Percentiles rank a stretch among this genome's conserved stretches.
These are phyloP conservation scores for Thuidium tamariscinum DNA, from an alignment of 225 moss, liverwort and hornwort genomes.

Conservation along the genomic window DNA sequence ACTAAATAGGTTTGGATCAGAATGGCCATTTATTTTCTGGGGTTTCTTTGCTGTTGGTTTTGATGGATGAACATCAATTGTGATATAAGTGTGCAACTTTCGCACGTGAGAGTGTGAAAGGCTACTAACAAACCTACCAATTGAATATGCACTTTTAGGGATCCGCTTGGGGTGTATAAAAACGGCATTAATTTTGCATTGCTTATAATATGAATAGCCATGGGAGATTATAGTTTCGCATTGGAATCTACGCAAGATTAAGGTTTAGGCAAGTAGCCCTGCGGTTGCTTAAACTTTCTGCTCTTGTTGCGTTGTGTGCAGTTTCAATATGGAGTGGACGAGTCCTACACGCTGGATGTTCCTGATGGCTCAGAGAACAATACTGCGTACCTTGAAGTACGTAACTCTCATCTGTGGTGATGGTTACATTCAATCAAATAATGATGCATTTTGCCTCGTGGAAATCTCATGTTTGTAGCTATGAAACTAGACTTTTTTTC, in stretches of 20 bases:
- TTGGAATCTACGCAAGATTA: background rate
- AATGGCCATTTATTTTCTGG: too few species aligned
- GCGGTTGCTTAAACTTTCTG: background rate
- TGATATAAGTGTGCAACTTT: background rate
- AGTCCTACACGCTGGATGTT: slow-evolving; percentile 35
- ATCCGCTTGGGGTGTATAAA: background rate
- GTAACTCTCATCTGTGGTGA: background rate
- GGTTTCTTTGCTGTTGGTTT: background rate
- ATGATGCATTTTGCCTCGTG: background rate
- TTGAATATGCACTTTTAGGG: background rate
- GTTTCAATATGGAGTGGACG: slow-evolving; percentile 45
- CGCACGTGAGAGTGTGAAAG: background rate
- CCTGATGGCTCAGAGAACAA: slow-evolving; percentile 15
- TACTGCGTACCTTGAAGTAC: slow-evolving; percentile 18
- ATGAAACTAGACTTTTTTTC: background rate
- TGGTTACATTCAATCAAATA: background rate
- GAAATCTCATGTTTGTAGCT: background rate
- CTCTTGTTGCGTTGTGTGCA: background rate
- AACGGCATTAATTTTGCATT: background rate
- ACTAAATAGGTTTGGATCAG: background rate
- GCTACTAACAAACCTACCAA: background rate
- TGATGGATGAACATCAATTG: background rate
- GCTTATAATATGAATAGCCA: background rate
- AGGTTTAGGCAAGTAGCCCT: background rate
- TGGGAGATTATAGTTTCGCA: background rate